Base-by-base conservation (phyloP, 2,329 filamentous ascomycete species). In the Aspergillus flavus region DNA sequence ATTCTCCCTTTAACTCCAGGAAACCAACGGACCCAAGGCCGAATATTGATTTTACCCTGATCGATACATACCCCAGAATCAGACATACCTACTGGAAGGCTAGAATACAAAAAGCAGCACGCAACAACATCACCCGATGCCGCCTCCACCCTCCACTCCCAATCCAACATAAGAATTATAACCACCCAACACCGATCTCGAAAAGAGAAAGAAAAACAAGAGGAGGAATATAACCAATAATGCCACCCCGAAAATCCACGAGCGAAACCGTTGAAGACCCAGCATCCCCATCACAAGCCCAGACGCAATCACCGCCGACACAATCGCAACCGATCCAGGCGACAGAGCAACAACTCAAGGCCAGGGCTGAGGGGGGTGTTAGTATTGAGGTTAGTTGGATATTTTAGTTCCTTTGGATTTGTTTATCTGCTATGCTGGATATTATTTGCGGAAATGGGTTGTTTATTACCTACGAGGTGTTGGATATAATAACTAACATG, bases 331-430 rank as follows among this genome's bases (percentile, higher is more conserved):
- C 68, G 43, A 58, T 76, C 36, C 74, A 74, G 57, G 74, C 73
- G 30, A 79, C 76, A 53, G 78, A 79, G 61, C 75, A 79, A 55
- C 74, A 80, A 68, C 61, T 78, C 11, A 79, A 78, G 66, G 76
- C 77, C 19, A 72, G 75, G 19, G 75, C 75, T 0, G 77, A 79
- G 54, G 68, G 68, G 21, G 77, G 78, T 30, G 75, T 79, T 19
- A 78, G 73, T 65, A 76, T 80, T 39, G 78, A 80, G 66, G 78
- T 80, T 41, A 14, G 39, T n/a, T n/a, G 10, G 5, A 2, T 11
- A 23, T 46, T 73, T 23, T 39, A 23, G 21, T 50, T 41, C 12
- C 36, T 32, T 32, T 12, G 21, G 36, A 14, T 26, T 36, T 14
- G 6, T 41, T 41, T 4, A n/a, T 41, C 9, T 41, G 6, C 34